phyloP scores from a whole-genome alignment of 768 basidiomycete species.

The Auriculariales sp. region DNA sequence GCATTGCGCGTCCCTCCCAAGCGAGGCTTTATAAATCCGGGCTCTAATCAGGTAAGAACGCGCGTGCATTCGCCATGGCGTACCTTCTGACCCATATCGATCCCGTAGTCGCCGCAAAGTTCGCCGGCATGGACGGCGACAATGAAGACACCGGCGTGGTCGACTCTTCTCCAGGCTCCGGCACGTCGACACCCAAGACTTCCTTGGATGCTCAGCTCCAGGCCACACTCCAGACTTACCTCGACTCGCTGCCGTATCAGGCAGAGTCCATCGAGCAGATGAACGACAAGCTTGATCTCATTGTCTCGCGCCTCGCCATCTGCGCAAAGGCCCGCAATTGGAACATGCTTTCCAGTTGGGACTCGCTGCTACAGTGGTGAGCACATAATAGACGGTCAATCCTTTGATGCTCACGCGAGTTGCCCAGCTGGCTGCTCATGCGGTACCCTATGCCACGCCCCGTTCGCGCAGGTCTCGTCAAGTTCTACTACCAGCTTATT shows the following conservation, averaged over 20 bases:
- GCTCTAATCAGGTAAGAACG: not conserved
- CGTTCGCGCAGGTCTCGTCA: constrained; percentile 57
- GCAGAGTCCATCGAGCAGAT: constrained; percentile 60
- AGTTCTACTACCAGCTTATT: constrained; percentile 67
- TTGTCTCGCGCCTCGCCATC: constrained; percentile 51
- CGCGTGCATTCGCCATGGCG: not conserved
- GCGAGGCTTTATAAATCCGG: not conserved
- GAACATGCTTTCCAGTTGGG: constrained; percentile 62
- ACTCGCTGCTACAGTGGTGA: constrained; percentile 66
- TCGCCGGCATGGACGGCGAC: constrained; percentile 41
- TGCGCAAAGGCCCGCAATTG: constrained; percentile 68
- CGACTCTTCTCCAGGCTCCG: not conserved
- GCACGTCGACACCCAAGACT: not conserved
- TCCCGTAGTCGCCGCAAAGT: not conserved
- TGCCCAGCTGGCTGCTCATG: constrained; percentile 60
- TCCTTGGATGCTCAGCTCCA: not conserved
- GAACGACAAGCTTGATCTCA: constrained; percentile 51
- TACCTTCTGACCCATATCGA: not conserved
- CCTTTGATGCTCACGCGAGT: not conserved
- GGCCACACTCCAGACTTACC: constrained; percentile 45
- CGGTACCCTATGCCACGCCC: constrained; percentile 60
- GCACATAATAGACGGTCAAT: not conserved
- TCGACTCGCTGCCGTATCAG: constrained; percentile 55
- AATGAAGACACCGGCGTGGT: not conserved
- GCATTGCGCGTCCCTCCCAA: constrained; percentile 9